Evolutionary conservation across 2,329 filamentous ascomycete species (phyloP), one percentile per base, ranked within the genome.

Genomic region (Aspergillus bombycis): DNA sequence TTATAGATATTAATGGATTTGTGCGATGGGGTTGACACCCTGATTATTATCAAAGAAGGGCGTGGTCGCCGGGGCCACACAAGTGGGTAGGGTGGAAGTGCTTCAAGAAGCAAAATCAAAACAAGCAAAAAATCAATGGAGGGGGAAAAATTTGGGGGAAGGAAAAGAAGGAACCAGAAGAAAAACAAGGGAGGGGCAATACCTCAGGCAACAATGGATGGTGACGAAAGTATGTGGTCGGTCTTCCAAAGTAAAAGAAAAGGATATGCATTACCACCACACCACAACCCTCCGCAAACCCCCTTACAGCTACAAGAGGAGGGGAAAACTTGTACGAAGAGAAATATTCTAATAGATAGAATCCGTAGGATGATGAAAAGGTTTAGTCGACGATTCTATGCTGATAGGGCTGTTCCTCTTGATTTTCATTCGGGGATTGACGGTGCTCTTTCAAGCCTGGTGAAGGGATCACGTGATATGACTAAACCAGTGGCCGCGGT

Each of bases 91-190:
- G 67, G 65, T 64, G 61, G 58, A 59, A 38, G 61, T 63, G 59
- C 71, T 73, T 61, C 61, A 73, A 73, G 66, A 57, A 73, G 75
- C 57, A 76, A 77, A 77, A 77, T 58, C 74, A 77, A 75, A 77
- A 77, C 72, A 77, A 77, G 65, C 68, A 70, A 65, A 65, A 70
- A 64, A 64, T 66, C 66, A 68, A 62, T 67, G 61, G 66, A 69
- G 68, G 68, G 66, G 65, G 38, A 21, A 57, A 57, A 57, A 28
- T 45, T 45, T 34, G 32, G 19, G 21, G 21, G 34, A 38, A 21
- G 34, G 30, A 38, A 55, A 55, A 38, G 21, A 55, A 38, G 21
- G 21, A 55, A 55, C 10, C 19, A 55, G 34, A 34, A 54, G 28
- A 34, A 54, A 54, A 23, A 54, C 52, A 54, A 54, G 32, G 52